Evolutionary conservation across 805 yeast species (phyloP).

Genomic region (Candida argentea): DNA sequence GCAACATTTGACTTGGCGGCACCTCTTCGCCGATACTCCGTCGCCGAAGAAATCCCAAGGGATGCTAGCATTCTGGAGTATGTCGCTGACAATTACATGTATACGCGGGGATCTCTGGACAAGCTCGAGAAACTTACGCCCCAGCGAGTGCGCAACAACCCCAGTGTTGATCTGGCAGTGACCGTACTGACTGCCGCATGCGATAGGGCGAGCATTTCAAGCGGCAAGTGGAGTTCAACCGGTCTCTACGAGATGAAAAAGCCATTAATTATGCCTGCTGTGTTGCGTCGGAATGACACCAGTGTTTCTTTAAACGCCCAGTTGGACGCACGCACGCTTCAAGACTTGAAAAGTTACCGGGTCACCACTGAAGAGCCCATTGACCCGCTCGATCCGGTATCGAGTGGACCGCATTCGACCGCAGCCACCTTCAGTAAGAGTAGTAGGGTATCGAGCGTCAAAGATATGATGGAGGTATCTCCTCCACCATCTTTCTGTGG

Average conservation of each 20-base stretch:
- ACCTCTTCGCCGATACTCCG: slow-evolving; percentile 26
- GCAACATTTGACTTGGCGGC: slow-evolving; percentile 37
- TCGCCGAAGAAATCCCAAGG: background rate
- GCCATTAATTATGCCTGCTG: slow-evolving; percentile 43
- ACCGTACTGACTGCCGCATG: background rate
- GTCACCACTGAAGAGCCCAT: no score
- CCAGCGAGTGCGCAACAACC: background rate
- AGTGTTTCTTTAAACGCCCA: no score
- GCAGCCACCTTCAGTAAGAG: no score
- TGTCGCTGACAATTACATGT: slow-evolving; percentile 8
- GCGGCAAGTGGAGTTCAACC: background rate
- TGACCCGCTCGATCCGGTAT: no score
- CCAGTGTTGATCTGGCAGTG: background rate
- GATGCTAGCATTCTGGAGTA: slow-evolving; percentile 8
- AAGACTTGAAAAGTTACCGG: no score
- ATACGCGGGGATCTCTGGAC: slow-evolving; percentile 7
- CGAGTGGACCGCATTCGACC: no score
- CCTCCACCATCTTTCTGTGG: background rate
- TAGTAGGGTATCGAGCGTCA: no score
- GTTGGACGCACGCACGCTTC: no score
- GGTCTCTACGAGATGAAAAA: slow-evolving; percentile 33
- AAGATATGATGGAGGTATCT: no score
- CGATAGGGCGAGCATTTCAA: background rate
- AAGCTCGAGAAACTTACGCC: background rate
- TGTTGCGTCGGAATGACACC: no score